phyloP scores from a whole-genome alignment of 768 basidiomycete genomes.

The Lepiota brunneoincarnata region DNA sequence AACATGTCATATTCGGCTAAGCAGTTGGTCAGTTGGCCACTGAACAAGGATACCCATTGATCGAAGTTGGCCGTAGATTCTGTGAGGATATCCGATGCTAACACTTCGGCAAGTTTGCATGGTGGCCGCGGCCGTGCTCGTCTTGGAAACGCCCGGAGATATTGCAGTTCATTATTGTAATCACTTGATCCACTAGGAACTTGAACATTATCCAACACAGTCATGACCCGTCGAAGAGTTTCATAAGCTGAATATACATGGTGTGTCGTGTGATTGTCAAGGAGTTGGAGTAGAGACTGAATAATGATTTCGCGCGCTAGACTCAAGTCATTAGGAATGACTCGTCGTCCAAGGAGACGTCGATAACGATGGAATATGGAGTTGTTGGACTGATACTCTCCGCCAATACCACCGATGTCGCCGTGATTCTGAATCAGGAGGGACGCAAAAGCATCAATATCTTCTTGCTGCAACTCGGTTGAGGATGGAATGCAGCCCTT shows the following conservation, averaged over 20 bases:
- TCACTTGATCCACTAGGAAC: constrained; percentile 33
- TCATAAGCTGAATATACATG: constrained; percentile 58
- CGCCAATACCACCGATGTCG: constrained; percentile 56
- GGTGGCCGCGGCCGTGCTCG: constrained; percentile 26
- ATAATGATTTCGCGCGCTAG: constrained; percentile 49
- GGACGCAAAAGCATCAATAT: constrained; percentile 70
- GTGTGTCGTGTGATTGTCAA: constrained; percentile 46
- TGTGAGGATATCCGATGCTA: constrained; percentile 30
- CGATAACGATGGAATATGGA: constrained; percentile 40
- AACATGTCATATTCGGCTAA: constrained; percentile 56
- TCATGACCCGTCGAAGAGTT: constrained; percentile 59
- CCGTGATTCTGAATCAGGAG: constrained; percentile 61
- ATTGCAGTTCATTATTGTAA: constrained; percentile 43
- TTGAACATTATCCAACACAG: constrained; percentile 28
- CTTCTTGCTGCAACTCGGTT: constrained; percentile 56
- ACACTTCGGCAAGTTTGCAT: constrained; percentile 36
- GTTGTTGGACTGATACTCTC: constrained; percentile 42
- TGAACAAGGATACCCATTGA: constrained; percentile 60
- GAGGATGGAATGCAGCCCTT: constrained; percentile 69
- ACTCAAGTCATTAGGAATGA: constrained; percentile 14
- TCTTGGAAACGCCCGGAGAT: constrained; percentile 45
- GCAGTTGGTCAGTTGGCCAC: constrained; percentile 55
- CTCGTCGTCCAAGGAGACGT: constrained; percentile 18
- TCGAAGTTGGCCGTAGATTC: constrained; percentile 49
- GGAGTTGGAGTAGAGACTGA: constrained; percentile 52